Percentiles rank a stretch among this genome's conserved stretches.
These are phyloP conservation scores for Acanthamoeba sp. DNA, from an alignment of 208 protist species.

Conservation along the genomic window DNA sequence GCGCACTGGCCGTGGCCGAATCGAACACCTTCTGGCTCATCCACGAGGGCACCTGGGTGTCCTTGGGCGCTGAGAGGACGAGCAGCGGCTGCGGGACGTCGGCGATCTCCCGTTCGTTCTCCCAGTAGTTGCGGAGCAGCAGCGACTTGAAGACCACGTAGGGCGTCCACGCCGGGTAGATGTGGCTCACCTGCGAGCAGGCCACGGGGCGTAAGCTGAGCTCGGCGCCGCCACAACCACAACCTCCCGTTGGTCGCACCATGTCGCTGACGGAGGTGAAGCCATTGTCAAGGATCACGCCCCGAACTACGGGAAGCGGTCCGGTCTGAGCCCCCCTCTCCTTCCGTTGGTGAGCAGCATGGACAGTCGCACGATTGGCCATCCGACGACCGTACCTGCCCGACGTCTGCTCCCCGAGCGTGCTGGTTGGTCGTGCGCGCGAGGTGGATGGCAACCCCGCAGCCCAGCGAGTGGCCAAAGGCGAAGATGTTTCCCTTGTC, in stretches of 20 bases:
- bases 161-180: conserved; percentile 55
- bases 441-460: conserved; percentile 40
- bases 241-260: not conserved
- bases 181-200: conserved; percentile 28
- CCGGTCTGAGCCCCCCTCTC: too few species aligned
- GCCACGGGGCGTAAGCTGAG: not conserved
- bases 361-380: too few species aligned
- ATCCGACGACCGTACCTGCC: not conserved
- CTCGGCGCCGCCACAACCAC: not conserved
- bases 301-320: not conserved
- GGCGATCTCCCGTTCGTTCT: conserved; percentile 12
- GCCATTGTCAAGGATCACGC: conserved; percentile 39
- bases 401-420: not conserved
- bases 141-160: conserved; percentile 61
- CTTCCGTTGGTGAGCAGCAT: not conserved
- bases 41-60: conserved; percentile 52
- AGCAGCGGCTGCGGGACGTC: conserved; percentile 48
- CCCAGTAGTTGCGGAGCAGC: conserved; percentile 51
- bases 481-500: conserved; percentile 10
- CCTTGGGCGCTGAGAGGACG: conserved; percentile 16
- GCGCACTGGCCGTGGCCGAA: not conserved
- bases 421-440: not conserved
- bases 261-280: conserved; percentile 66
- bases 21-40: conserved; percentile 38
- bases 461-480: conserved; percentile 63